Evolutionary conservation across 805 yeast species (phyloP).

Genomic region (Metschnikowia cubensis): DNA sequence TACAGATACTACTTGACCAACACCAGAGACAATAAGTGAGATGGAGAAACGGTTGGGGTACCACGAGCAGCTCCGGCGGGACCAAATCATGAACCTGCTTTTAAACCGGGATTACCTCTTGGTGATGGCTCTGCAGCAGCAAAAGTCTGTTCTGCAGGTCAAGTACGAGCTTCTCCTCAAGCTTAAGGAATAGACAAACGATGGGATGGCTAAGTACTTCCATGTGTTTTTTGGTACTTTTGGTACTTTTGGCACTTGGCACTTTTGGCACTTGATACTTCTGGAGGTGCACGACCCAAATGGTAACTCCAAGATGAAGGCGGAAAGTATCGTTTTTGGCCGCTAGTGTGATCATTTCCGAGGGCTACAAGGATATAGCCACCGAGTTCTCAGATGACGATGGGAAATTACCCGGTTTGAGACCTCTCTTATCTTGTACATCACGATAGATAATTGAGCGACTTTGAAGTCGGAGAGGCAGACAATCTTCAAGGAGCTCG

Average conservation of each 20-base stretch:
- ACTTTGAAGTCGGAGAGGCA: slow-evolving; percentile 57
- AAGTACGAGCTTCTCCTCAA: slow-evolving; percentile 35
- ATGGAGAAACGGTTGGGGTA: slow-evolving; percentile 16
- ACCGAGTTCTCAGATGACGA: slow-evolving; percentile 90
- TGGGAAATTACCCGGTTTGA: slow-evolving; percentile 88
- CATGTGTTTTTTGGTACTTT: no score
- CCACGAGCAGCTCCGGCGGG: slow-evolving; percentile 23
- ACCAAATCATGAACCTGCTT: slow-evolving; percentile 35
- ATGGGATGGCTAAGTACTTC: no score
- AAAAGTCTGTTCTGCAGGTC: slow-evolving; percentile 41
- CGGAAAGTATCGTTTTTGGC: slow-evolving; percentile 67
- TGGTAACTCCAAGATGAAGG: slow-evolving; percentile 35
- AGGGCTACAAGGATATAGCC: slow-evolving; percentile 87
- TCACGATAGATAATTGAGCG: slow-evolving; percentile 76
- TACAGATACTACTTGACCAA: no score
- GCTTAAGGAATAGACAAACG: slow-evolving; percentile 11
- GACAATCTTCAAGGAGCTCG: slow-evolving; percentile 76
- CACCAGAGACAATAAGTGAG: not conserved
- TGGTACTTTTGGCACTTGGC: no score
- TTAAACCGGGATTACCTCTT: slow-evolving; percentile 37
- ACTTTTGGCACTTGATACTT: no score
- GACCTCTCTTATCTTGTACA: slow-evolving; percentile 78
- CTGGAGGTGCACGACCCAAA: no score
- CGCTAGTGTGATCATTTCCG: slow-evolving; percentile 79
- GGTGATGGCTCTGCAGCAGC: slow-evolving; percentile 39